These are phyloP conservation scores for Fusarium sp. DNA, from an alignment of 2,329 filamentous ascomycete species.

Conservation along the genomic window DNA sequence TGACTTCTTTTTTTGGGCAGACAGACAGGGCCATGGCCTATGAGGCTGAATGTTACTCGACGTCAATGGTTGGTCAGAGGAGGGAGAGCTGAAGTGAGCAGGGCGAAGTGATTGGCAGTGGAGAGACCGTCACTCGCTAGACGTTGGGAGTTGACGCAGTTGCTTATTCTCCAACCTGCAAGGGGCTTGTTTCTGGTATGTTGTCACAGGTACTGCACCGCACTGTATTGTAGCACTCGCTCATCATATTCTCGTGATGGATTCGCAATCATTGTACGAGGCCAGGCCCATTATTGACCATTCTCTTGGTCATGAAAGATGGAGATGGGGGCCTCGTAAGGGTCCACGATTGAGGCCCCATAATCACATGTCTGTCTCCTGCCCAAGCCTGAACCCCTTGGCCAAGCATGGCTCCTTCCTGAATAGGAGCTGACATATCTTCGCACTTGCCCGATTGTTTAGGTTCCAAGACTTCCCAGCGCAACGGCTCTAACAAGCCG, in stretches of 20 bases:
- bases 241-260: not conserved
- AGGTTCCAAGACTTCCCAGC: not conserved
- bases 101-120: not conserved
- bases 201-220: not conserved
- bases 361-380: slow-evolving; percentile 38
- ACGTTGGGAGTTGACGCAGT: not conserved
- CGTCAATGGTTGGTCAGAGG: not conserved
- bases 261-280: not conserved
- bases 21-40: not conserved
- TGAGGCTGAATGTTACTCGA: slow-evolving; percentile 4
- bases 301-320: not conserved
- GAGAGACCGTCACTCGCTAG: not conserved
- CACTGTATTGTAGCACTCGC: not conserved
- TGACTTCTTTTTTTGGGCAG: not conserved
- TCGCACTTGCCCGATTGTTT: slow-evolving; percentile 15
- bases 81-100: not conserved
- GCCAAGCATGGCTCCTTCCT: slow-evolving; percentile 34
- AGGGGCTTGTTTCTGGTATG: not conserved
- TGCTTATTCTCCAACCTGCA: not conserved
- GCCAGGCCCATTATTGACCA: not conserved
- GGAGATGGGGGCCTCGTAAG: not conserved
- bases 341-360: slow-evolving; percentile 20
- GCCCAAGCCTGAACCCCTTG: not conserved
- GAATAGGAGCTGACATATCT: slow-evolving; percentile 12
- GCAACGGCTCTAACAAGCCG: not conserved